Base-by-base conservation (phyloP, 73 alveolate genomes). In the Paramecium primaurelia region DNA sequence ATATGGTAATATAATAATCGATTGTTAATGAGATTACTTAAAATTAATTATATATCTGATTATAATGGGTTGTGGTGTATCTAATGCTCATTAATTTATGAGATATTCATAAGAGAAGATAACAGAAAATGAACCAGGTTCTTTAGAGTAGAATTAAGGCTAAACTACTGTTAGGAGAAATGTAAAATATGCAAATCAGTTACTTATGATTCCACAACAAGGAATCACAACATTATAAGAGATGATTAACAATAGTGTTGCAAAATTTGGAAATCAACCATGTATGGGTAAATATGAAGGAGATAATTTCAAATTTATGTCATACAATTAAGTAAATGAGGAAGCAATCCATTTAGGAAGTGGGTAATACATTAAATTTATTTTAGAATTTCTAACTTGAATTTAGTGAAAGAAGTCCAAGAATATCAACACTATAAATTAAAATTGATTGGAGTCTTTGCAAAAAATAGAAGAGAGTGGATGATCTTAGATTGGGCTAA, bases 391-490 rank as follows among this genome's bases (percentile, higher is more conserved):
- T 32, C 42, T 2, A 64, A 32, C 6, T 64, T 64, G 84, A 64
- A 36, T 14, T 83, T 89, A 28, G 77, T 64, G 18, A 73, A 44
- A 9, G 85, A 89, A 14, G 92, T 73, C 9, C 10, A 7, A 8
- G 91, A 89, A 51, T 64, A 71, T 34, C 38, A 71, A 64, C 71
- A 89, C 84, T 71, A 11, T 12, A 68, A 77, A 42, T 34, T 89
- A 45, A 68, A 89, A 45, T 45, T 89, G 26, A 49, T 95, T 36
- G 99, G 99, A 47, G 93, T 96, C 42, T 95, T 93, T 86, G 88
- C 98, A 28, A 96, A 94, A 94, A 96, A 96, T 93, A 86, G 97
- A 86, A 69, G 92, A 32, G 98, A 96, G 95, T 96, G 99, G 98
- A 83, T 95, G 77, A 86, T 96, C 71, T 89, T 94, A 8, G 96